These are phyloP conservation scores for Prosopis cineraria DNA, from an alignment of 306 rosid species.

Conservation along the genomic window DNA sequence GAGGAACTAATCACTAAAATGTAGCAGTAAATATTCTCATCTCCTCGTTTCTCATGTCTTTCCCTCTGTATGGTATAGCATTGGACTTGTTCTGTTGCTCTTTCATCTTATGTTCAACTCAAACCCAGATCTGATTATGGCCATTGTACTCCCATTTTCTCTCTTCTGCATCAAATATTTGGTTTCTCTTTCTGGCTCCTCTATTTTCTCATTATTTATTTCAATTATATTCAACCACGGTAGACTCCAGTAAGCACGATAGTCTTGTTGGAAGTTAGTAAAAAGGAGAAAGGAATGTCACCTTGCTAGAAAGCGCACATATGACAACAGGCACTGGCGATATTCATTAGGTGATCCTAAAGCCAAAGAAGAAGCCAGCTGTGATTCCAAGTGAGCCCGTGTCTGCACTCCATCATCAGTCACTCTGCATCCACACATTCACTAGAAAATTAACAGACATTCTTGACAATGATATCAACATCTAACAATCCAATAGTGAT, in stretches of 20 bases:
- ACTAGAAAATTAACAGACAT: conserved; percentile 9
- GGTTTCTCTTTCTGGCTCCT: neutral
- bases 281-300: conserved; percentile 28
- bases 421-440: conserved; percentile 57
- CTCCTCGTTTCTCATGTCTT: neutral
- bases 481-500: neutral
- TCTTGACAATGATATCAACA: neutral
- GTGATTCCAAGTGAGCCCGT: conserved; percentile 96
- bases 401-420: conserved; percentile 98
- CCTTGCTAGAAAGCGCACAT: conserved; percentile 94
- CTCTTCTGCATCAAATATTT: neutral
- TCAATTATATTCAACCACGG: neutral
- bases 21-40: neutral
- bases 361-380: conserved; percentile 85
- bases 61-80: neutral
- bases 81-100: neutral
- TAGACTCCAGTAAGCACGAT: neutral
- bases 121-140: neutral
- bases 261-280: neutral
- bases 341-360: conserved; percentile 90
- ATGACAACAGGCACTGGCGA: conserved; percentile 86
- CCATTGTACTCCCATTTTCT: neutral
- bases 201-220: neutral
- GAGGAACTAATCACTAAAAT: neutral
- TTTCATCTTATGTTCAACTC: neutral